Evolutionary conservation across 2,329 filamentous ascomycete species (phyloP).

Genomic region (Aspergillus spinulosporus): DNA sequence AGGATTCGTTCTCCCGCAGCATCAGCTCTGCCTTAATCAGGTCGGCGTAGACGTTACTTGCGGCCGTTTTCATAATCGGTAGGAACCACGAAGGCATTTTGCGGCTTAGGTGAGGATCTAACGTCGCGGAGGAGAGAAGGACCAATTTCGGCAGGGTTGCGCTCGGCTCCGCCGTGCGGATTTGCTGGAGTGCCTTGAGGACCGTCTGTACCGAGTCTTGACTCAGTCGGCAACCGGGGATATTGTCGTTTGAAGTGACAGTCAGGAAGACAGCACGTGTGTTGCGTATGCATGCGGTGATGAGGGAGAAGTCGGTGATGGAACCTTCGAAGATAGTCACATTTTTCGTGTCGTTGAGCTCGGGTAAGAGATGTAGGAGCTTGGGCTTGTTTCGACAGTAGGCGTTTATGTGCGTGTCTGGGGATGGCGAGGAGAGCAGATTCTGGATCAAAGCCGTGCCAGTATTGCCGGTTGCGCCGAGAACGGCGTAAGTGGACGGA

Average conservation of each 20-base stretch:
- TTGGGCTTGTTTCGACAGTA: conserved; percentile 45
- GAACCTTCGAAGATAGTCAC: conserved; percentile 47
- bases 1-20: conserved; percentile 6
- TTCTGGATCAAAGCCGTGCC: conserved; percentile 45
- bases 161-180: conserved; percentile 18
- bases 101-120: conserved; percentile 41
- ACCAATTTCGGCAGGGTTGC: conserved; percentile 42
- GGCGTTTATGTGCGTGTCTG: conserved; percentile 39
- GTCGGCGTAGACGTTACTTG: conserved; percentile 14
- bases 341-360: conserved; percentile 30
- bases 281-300: conserved; percentile 40
- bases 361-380: conserved; percentile 31
- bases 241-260: conserved; percentile 47
- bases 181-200: conserved; percentile 37
- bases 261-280: conserved; percentile 43
- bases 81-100: conserved; percentile 8
- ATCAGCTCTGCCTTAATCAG: background rate
- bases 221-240: conserved; percentile 42
- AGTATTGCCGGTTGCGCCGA: conserved; percentile 49
- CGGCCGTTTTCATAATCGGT: conserved; percentile 9
- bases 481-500: conserved; percentile 39
- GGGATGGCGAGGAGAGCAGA: conserved; percentile 33
- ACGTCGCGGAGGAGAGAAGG: conserved; percentile 46
- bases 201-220: conserved; percentile 41
- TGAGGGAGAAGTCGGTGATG: conserved; percentile 42